These are phyloP conservation scores for Anisodus tanguticus DNA, from an alignment of 257 asterid species.

Conservation along the genomic window DNA sequence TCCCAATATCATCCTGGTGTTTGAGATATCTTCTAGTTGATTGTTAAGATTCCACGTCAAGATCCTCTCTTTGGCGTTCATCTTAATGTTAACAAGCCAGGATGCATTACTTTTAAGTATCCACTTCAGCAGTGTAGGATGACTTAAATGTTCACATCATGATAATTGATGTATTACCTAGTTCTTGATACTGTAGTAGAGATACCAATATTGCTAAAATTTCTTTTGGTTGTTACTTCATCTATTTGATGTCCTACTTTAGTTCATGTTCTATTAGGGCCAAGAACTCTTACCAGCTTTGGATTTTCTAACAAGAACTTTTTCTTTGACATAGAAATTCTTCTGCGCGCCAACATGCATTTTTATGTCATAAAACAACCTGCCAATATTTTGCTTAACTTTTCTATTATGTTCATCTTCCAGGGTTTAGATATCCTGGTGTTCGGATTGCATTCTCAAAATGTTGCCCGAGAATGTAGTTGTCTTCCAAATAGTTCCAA, in stretches of 20 bases:
- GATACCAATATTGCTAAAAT: neutral
- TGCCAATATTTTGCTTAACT: neutral
- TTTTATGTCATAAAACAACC: conserved; percentile 21
- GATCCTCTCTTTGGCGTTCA: conserved; percentile 7
- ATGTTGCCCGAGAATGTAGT: neutral
- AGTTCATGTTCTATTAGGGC: neutral
- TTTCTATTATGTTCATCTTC: conserved; percentile 4
- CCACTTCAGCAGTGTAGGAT: neutral
- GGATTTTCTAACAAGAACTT: neutral
- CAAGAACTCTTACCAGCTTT: neutral
- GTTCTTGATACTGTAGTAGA: neutral
- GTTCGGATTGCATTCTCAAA: neutral
- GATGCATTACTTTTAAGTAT: conserved; percentile 8
- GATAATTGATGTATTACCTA: conserved; percentile 9
- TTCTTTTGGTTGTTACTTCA: neutral
- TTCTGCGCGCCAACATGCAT: neutral
- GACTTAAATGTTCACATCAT: neutral
- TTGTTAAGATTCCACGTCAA: neutral
- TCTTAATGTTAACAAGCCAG: neutral
- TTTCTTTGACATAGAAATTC: neutral
- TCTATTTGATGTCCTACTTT: neutral
- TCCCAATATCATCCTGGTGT: neutral
- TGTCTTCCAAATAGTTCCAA: neutral
- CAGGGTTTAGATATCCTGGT: neutral
- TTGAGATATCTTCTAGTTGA: neutral